Conservation (phyloP, 2,329 filamentous ascomycete genomes). For the Aspergillus versicolor region DNA sequence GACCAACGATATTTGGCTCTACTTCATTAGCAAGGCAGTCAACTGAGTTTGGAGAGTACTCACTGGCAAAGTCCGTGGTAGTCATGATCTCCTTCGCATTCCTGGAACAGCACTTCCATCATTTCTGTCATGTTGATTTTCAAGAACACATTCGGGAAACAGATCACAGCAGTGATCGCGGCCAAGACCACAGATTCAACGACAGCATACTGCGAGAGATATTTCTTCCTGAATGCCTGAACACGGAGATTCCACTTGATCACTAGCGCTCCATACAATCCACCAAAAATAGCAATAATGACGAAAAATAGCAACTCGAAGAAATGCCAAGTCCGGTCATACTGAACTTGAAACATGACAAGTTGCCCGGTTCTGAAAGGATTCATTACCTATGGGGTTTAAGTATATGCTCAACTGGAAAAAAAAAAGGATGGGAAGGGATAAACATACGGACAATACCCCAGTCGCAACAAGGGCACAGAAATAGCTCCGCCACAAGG, state of each 20-base stretch:
- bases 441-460: slow-evolving; percentile 65
- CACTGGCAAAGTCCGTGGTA: slow-evolving; percentile 87
- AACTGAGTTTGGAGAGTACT: slow-evolving; percentile 23
- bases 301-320: slow-evolving; percentile 95
- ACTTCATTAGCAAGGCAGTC: slow-evolving; percentile 2
- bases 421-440: slow-evolving; percentile 2
- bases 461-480: slow-evolving; percentile 94
- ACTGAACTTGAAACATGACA: slow-evolving; percentile 98
- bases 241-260: slow-evolving; percentile 96
- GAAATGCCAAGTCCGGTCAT: slow-evolving; percentile 96
- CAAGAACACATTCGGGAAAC: slow-evolving; percentile 93
- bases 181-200: slow-evolving; percentile 84
- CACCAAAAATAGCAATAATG: slow-evolving; percentile 86
- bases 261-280: slow-evolving; percentile 91
- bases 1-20: slow-evolving; percentile 66
- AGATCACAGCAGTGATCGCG: slow-evolving; percentile 81
- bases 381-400: slow-evolving; percentile 71
- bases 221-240: slow-evolving; percentile 91
- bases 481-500: slow-evolving; percentile 97
- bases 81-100: slow-evolving; percentile 85
- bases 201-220: slow-evolving; percentile 78
- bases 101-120: slow-evolving; percentile 95
- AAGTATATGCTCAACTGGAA: neutral
- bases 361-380: slow-evolving; percentile 95
- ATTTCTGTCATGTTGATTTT: slow-evolving; percentile 99